Conservation (phyloP, 768 basidiomycete species). For the Serpula lacrymans region DNA sequence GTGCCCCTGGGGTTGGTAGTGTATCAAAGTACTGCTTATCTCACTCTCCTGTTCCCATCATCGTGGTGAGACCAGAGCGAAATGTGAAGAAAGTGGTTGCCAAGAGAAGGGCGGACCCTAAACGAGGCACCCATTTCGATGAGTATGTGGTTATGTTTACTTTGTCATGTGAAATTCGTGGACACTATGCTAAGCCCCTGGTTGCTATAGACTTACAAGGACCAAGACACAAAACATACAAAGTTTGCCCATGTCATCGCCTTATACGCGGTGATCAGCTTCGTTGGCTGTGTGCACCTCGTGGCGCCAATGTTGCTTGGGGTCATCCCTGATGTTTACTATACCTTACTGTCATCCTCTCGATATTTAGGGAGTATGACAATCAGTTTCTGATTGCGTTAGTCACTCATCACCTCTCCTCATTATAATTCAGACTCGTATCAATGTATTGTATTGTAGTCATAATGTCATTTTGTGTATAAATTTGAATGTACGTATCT, state of each 20-base stretch:
- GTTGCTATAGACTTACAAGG: slow-evolving; percentile 9
- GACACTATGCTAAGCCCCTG: slow-evolving; percentile 5
- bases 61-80: slow-evolving; percentile 89
- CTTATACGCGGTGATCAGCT: slow-evolving; percentile 14
- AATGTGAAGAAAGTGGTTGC: slow-evolving; percentile 82
- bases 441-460: too few species aligned
- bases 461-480: too few species aligned
- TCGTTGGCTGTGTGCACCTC: not conserved
- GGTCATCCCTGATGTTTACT: not conserved
- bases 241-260: slow-evolving; percentile 9
- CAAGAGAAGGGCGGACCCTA: slow-evolving; percentile 86
- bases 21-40: slow-evolving; percentile 77
- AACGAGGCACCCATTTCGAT: slow-evolving; percentile 83
- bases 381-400: too few species aligned
- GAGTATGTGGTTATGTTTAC: slow-evolving; percentile 32
- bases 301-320: not conserved
- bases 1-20: slow-evolving; percentile 56
- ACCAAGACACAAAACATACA: slow-evolving; percentile 11
- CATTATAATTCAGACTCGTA: too few species aligned
- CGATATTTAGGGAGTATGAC: too few species aligned
- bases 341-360: not conserved
- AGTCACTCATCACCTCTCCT: too few species aligned
- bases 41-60: slow-evolving; percentile 92
- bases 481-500: too few species aligned
- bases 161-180: not conserved